phyloP scores from a whole-genome alignment of 106 monocot species.

The Dendrobium catenatum region DNA sequence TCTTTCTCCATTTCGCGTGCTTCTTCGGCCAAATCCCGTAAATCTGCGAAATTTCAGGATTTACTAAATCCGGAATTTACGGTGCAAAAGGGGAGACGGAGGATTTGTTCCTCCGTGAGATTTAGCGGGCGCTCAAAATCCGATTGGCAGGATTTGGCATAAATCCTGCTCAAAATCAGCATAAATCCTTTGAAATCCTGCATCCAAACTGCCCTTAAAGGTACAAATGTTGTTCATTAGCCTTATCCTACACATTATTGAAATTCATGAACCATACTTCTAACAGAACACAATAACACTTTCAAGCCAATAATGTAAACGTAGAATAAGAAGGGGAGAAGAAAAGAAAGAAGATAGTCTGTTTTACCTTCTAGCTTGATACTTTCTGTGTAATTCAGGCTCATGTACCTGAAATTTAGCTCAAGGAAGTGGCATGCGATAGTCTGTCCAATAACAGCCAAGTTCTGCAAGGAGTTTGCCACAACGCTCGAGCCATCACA shows the following conservation, averaged over 20 bases:
- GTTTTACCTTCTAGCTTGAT: neutral
- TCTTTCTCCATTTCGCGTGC: no score
- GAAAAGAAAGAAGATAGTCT: neutral
- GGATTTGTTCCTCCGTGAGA: no score
- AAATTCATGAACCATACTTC: no score
- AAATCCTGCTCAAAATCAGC: no score
- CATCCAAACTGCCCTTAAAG: no score
- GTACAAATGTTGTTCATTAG: neutral
- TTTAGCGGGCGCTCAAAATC: no score
- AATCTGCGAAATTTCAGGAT: no score
- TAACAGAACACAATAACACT: neutral
- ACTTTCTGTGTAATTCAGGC: neutral
- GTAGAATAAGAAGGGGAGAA: neutral
- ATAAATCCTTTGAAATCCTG: no score
- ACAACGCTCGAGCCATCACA: neutral
- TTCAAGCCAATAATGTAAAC: neutral
- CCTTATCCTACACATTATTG: neutral
- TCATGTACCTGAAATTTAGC: slow-evolving; percentile 3
- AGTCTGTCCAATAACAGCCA: neutral
- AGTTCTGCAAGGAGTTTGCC: slow-evolving; percentile 1
- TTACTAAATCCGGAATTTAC: no score
- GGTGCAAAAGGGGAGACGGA: no score
- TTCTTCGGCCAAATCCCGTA: no score
- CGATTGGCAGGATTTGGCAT: no score
- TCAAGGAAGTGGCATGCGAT: neutral